Conservation (phyloP, 2,329 filamentous ascomycete genomes). For the Daldinia sp. region DNA sequence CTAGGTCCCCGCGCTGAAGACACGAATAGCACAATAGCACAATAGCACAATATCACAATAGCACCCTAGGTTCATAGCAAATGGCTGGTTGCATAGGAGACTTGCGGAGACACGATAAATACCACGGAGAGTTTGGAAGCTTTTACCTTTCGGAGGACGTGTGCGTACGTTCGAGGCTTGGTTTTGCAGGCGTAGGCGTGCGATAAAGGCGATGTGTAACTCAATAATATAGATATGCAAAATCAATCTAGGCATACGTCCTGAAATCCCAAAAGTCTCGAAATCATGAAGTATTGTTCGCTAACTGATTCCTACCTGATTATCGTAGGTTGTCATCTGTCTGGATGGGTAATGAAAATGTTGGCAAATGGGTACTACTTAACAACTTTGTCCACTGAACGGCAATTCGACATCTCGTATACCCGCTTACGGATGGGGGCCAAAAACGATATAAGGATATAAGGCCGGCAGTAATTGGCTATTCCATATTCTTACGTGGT, state of each 20-base stretch:
- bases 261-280: no score
- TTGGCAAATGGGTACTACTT: not conserved
- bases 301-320: not conserved
- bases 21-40: no score
- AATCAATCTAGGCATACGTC: slow-evolving; percentile 21
- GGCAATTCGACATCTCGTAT: not conserved
- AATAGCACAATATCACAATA: no score
- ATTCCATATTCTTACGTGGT: slow-evolving; percentile 6
- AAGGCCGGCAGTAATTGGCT: slow-evolving; percentile 1
- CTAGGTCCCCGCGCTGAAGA: slow-evolving; percentile 10
- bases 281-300: no score
- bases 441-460: not conserved
- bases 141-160: slow-evolving; percentile 12
- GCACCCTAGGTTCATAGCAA: slow-evolving; percentile 4
- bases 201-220: slow-evolving; percentile 20
- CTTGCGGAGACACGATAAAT: slow-evolving; percentile 19
- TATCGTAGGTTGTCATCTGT: not conserved
- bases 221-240: slow-evolving; percentile 26
- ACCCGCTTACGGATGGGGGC: not conserved
- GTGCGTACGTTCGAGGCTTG: slow-evolving; percentile 9
- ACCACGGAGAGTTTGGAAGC: slow-evolving; percentile 28
- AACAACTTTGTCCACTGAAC: not conserved
- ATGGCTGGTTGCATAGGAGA: slow-evolving; percentile 28
- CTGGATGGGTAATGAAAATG: not conserved
- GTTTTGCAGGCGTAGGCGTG: slow-evolving; percentile 26